Evolutionary conservation across 2,329 filamentous ascomycete species (phyloP).

Genomic region (Metarhizium anisopliae): DNA sequence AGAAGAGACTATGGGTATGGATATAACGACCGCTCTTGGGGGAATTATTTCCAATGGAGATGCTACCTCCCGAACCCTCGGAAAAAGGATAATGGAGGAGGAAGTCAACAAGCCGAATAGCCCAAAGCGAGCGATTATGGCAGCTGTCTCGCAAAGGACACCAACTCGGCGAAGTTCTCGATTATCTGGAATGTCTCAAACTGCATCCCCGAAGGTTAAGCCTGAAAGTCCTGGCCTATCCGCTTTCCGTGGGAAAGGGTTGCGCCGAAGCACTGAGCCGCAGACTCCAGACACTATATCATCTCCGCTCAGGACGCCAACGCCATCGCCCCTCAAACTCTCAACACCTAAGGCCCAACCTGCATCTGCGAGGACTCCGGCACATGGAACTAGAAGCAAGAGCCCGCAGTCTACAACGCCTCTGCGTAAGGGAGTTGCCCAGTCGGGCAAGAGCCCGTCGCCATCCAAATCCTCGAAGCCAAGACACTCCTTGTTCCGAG

Average conservation of each 20-base stretch:
- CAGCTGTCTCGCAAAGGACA: slow-evolving; percentile 14
- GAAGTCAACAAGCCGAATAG: slow-evolving; percentile 43
- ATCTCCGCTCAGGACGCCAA: slow-evolving; percentile 8
- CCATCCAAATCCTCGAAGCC: slow-evolving; percentile 14
- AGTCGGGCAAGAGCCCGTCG: slow-evolving; percentile 11
- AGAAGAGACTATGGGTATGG: slow-evolving; percentile 50
- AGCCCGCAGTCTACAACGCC: slow-evolving; percentile 9
- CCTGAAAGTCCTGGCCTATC: slow-evolving; percentile 47
- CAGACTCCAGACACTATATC: slow-evolving; percentile 20
- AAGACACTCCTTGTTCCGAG: slow-evolving; percentile 39
- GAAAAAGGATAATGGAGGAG: slow-evolving; percentile 50
- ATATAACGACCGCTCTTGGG: slow-evolving; percentile 56
- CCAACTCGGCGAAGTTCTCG: slow-evolving; percentile 10
- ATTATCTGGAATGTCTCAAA: slow-evolving; percentile 13
- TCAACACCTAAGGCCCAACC: slow-evolving; percentile 10
- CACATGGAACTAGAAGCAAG: slow-evolving; percentile 4
- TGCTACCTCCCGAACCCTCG: slow-evolving; percentile 24
- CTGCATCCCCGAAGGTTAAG: slow-evolving; percentile 18
- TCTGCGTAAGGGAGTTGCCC: slow-evolving; percentile 6
- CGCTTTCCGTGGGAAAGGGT: slow-evolving; percentile 39
- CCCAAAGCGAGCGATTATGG: slow-evolving; percentile 27
- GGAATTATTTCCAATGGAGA: slow-evolving; percentile 42
- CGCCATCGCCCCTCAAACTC: slow-evolving; percentile 17
- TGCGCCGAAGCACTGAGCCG: slow-evolving; percentile 36
- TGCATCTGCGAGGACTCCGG: background rate